These are phyloP conservation scores for Pichia sp. DNA, from an alignment of 1,139 yeast species.

Conservation along the genomic window DNA sequence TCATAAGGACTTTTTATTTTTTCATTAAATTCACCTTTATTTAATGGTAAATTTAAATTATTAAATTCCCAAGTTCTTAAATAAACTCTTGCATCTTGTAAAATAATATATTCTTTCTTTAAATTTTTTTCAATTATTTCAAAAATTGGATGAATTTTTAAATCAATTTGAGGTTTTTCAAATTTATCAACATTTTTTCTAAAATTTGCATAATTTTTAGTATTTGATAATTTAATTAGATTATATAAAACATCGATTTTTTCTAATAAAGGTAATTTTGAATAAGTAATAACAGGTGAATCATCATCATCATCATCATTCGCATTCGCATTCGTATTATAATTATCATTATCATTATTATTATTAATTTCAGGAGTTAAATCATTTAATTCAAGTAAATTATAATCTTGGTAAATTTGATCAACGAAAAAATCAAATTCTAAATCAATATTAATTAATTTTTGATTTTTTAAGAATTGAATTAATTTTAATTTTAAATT, in stretches of 20 bases:
- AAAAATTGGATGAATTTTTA: conserved; percentile 20
- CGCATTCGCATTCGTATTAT: too few species aligned
- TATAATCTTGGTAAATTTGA: conserved; percentile 17
- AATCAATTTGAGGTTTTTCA: conserved; percentile 32
- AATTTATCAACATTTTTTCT: conserved; percentile 40
- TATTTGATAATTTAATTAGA: conserved; percentile 34
- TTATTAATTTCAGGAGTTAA: conserved; percentile 19
- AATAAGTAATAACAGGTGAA: conserved; percentile 29
- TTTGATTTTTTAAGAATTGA: conserved; percentile 27
- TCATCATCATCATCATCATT: conserved; percentile 18
- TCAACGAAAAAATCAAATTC: conserved; percentile 26
- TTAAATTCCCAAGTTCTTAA: conserved; percentile 34
- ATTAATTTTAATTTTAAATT: conserved; percentile 39
- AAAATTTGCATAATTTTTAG: conserved; percentile 34
- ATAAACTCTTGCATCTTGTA: conserved; percentile 44
- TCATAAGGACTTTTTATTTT: conserved; percentile 26
- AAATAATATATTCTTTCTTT: conserved; percentile 35
- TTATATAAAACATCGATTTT: conserved; percentile 40
- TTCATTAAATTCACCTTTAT: conserved; percentile 35
- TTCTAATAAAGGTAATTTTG: conserved; percentile 31
- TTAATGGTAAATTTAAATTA: conserved; percentile 37
- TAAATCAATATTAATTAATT: conserved; percentile 22
- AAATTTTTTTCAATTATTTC: conserved; percentile 12
- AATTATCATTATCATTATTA: conserved; percentile 20
- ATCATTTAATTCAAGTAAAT: conserved; percentile 18